Conservation (phyloP, 179 eudicot species). For the Carnegiea gigantea region DNA sequence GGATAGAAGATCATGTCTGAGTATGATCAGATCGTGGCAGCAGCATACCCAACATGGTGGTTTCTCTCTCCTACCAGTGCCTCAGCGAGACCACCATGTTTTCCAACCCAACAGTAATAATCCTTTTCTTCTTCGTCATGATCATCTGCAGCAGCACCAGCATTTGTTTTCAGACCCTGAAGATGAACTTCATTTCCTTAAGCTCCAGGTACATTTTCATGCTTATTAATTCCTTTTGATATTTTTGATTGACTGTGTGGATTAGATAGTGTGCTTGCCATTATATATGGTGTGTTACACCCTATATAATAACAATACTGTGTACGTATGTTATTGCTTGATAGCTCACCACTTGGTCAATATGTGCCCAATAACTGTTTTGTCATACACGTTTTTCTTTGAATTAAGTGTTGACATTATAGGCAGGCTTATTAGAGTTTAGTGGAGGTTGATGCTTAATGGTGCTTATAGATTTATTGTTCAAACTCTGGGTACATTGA, state of each 20-base stretch:
- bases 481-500: no score
- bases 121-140: slow-evolving; percentile 6
- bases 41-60: background rate
- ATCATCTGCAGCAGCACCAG: background rate
- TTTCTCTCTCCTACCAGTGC: background rate
- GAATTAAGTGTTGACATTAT: no score
- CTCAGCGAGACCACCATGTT: background rate
- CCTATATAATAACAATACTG: no score
- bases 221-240: background rate
- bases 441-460: no score
- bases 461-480: no score
- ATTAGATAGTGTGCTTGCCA: no score
- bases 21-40: slow-evolving; percentile 32
- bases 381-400: no score
- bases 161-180: background rate
- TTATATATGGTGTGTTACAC: no score
- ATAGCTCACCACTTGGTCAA: no score
- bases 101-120: background rate
- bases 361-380: no score
- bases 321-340: no score
- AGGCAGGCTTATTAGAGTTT: no score
- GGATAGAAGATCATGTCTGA: slow-evolving; percentile 21
- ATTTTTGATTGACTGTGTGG: background rate
- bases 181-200: slow-evolving; percentile 12
- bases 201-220: slow-evolving; percentile 12